Base-by-base conservation (phyloP, 352 stramenopile genomes). In the Phytophthora pistaciae region DNA sequence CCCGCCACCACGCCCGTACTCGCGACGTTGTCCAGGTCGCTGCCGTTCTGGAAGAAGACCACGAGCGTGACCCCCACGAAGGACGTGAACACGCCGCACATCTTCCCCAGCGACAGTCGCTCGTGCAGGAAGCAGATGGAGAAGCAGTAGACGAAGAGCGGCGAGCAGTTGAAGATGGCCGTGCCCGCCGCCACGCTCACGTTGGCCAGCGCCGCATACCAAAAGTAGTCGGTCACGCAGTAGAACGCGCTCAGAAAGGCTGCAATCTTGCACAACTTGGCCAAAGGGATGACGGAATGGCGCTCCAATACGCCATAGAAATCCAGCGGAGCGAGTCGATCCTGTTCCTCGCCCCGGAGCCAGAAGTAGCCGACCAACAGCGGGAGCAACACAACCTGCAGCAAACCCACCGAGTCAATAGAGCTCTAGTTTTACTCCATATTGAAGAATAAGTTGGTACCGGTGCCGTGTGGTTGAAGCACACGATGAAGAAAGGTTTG, bases 71-170 rank as follows among this genome's bases (percentile, higher is more conserved):
- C 82, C 11, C 82, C 82, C 1, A 58, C 74, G 52, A 90, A 82
- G 18, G 82, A 78, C n/a, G 71, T 74, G 21, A 85, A 49, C 14
- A 90, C 82, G 16, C 79, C 80, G 6, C 67, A 75, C 56, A 88
- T 60, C 46, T 91, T 88, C 7, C 58, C 52, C 25, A 81, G 20
- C 25, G 74, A 77, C 36, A 85, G 27, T 42, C 72, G 68, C 42
- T 91, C 83, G 57, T 71, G 58, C 36, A 91, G 61, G 16, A 87
- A 85, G 64, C 80, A 91, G 49, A 88, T 80, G 9, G 83, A 91
- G 56, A 88, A 91, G 64, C 75, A 87, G 77, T 87, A 91, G 9
- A 91, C 83, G 60, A 88, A 91, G 2, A 91, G 70, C 25, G 83
- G 83, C 31, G 80, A 85, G 66, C 71, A 84, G 65, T 87, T 91